These are phyloP conservation scores for Begonia loranthoides DNA, from an alignment of 306 rosid species.

Conservation along the genomic window DNA sequence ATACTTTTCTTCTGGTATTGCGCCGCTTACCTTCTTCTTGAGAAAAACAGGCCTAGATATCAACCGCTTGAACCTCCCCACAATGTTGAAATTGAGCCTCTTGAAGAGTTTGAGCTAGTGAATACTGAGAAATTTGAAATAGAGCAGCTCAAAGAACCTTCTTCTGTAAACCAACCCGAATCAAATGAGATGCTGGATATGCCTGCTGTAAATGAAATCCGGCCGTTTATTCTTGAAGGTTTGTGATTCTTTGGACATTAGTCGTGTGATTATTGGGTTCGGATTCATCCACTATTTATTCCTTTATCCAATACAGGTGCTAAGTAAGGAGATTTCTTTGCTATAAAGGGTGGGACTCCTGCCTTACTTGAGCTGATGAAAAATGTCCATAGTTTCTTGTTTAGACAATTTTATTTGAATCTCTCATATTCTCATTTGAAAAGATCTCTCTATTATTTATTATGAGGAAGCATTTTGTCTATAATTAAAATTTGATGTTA, in stretches of 20 bases:
- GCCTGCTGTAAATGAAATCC: slow-evolving; percentile 42
- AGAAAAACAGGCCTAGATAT: slow-evolving; percentile 71
- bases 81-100: slow-evolving; percentile 14
- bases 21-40: slow-evolving; percentile 72
- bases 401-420: too few species aligned
- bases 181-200: slow-evolving; percentile 27
- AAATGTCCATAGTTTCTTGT: too few species aligned
- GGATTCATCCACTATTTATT: slow-evolving; percentile 47
- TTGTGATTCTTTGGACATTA: slow-evolving; percentile 59
- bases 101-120: slow-evolving; percentile 29
- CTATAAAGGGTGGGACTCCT: slow-evolving; percentile 38
- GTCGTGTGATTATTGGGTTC: slow-evolving; percentile 29
- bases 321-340: slow-evolving; percentile 50
- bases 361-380: slow-evolving; percentile 26
- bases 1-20: slow-evolving; percentile 78
- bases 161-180: slow-evolving; percentile 24
- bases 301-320: slow-evolving; percentile 72
- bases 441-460: too few species aligned
- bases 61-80: slow-evolving; percentile 45
- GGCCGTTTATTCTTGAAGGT: slow-evolving; percentile 79
- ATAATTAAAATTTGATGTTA: too few species aligned
- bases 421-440: too few species aligned
- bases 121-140: slow-evolving; percentile 19
- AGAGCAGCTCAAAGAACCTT: slow-evolving; percentile 26
- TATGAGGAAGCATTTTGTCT: too few species aligned